A percentile compares a stretch with the other conserved stretches of the same genome.
Evolutionary conservation across 164 flowering plant species (phyloP).

Genomic region (Nymphaea thermarum): DNA sequence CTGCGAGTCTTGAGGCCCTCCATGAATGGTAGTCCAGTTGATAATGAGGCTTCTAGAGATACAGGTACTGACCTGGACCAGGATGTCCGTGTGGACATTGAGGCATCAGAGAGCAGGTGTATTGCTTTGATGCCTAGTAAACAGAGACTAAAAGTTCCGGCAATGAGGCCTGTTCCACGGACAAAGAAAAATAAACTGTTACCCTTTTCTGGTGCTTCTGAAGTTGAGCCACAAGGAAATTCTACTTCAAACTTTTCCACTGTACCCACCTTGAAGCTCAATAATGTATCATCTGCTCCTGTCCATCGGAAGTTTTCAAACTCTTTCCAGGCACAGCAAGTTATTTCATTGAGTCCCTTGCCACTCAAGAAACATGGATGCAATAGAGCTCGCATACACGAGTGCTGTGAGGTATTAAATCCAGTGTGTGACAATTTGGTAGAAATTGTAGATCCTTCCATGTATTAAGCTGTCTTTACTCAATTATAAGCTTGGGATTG

Average conservation of each 20-base stretch:
- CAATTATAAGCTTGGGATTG: too few species aligned
- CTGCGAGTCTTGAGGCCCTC: conserved; percentile 25
- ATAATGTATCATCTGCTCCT: conserved; percentile 30
- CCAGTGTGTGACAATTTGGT: neutral
- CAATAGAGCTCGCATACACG: conserved; percentile 70
- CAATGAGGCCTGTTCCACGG: conserved; percentile 94
- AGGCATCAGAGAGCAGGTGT: neutral
- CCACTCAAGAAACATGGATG: conserved; percentile 99
- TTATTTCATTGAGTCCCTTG: conserved; percentile 78
- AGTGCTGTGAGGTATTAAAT: conserved; percentile 79
- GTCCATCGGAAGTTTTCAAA: conserved; percentile 57
- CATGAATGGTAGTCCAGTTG: conserved; percentile 2
- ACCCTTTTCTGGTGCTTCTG: conserved; percentile 51
- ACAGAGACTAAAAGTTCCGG: conserved; percentile 50
- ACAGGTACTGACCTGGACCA: neutral
- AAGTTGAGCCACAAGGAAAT: conserved; percentile 36
- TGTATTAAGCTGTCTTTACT: too few species aligned
- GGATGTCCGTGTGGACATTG: neutral
- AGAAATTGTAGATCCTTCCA: too few species aligned
- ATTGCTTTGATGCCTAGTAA: conserved; percentile 11
- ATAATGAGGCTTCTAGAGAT: neutral
- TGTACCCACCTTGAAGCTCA: conserved; percentile 41
- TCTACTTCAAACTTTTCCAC: conserved; percentile 27
- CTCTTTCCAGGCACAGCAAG: conserved; percentile 68
- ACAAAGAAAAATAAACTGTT: conserved; percentile 59